These are phyloP conservation scores for Geosmithia flava DNA, from an alignment of 2,329 filamentous ascomycete genomes.

Conservation along the genomic window DNA sequence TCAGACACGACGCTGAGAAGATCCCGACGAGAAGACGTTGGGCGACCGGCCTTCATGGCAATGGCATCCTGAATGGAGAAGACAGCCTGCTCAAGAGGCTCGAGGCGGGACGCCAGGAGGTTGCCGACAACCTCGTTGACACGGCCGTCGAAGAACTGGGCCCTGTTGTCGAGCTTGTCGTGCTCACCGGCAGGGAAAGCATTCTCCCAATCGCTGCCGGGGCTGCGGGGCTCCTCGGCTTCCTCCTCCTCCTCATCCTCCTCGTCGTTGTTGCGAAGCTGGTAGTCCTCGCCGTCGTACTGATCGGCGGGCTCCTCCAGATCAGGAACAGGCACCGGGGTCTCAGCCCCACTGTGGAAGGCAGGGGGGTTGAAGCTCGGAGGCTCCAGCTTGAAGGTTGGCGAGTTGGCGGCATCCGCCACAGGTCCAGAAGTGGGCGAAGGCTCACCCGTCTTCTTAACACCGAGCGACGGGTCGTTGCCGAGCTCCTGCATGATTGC, in stretches of 20 bases:
- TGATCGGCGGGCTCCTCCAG: slow-evolving; percentile 53
- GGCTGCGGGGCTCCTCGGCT: slow-evolving; percentile 33
- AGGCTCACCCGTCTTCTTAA: slow-evolving; percentile 47
- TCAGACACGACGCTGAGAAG: slow-evolving; percentile 52
- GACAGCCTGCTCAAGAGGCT: slow-evolving; percentile 71
- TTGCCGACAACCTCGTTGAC: slow-evolving; percentile 78
- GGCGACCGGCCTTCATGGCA: slow-evolving; percentile 39
- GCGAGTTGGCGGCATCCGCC: slow-evolving; percentile 23
- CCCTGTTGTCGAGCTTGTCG: slow-evolving; percentile 67
- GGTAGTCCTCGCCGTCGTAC: slow-evolving; percentile 23
- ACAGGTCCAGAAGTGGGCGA: slow-evolving; percentile 10
- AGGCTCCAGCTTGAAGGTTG: slow-evolving; percentile 40
- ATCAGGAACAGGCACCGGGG: slow-evolving; percentile 17
- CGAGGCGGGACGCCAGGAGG: slow-evolving; percentile 62
- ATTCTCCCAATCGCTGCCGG: slow-evolving; percentile 85
- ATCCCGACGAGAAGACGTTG: slow-evolving; percentile 44
- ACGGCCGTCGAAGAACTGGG: slow-evolving; percentile 81
- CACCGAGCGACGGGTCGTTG: slow-evolving; percentile 59
- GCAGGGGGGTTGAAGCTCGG: slow-evolving; percentile 32
- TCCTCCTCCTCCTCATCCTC: slow-evolving; percentile 11
- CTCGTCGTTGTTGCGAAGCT: slow-evolving; percentile 36
- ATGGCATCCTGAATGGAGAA: slow-evolving; percentile 62
- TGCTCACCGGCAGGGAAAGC: slow-evolving; percentile 74
- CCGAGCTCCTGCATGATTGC: slow-evolving; percentile 80
- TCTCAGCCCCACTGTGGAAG: background rate